Conservation (phyloP, 1,284 basidiomycete species). For the Serendipita sp. region DNA sequence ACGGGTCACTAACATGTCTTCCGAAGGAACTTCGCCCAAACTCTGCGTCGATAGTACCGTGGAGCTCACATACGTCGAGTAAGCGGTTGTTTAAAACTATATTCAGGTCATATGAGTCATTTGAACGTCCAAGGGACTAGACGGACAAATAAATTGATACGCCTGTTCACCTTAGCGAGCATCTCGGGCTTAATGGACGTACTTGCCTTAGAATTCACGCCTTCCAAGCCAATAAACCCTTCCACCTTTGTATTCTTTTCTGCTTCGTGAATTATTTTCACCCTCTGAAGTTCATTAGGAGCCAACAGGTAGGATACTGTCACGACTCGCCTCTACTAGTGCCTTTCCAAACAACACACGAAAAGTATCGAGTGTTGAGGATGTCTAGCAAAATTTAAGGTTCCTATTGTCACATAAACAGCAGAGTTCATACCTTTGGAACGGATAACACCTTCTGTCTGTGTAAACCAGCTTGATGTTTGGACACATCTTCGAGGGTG, state of each 20-base stretch:
- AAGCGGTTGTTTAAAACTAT: constrained; percentile 75
- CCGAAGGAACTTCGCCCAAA: constrained; percentile 59
- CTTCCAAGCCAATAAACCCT: constrained; percentile 71
- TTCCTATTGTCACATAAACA: neutral
- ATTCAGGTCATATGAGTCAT: neutral
- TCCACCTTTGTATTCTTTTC: constrained; percentile 42
- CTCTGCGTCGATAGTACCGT: constrained; percentile 47
- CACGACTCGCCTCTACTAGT: constrained; percentile 40
- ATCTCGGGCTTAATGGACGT: neutral
- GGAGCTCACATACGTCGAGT: constrained; percentile 51
- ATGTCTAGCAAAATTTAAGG: constrained; percentile 30
- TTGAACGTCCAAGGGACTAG: constrained; percentile 7
- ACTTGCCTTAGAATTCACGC: constrained; percentile 55
- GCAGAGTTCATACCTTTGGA: constrained; percentile 37
- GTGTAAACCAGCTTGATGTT: constrained; percentile 21
- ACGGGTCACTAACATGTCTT: constrained; percentile 36
- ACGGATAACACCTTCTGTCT: constrained; percentile 36
- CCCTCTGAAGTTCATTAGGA: constrained; percentile 29
- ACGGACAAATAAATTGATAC: constrained; percentile 73
- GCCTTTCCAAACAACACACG: constrained; percentile 52
- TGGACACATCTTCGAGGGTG: constrained; percentile 43
- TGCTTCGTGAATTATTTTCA: constrained; percentile 45
- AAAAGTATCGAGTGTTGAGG: constrained; percentile 48
- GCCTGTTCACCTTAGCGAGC: constrained; percentile 29
- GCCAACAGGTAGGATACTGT: too few relatives aligned